A percentile compares a stretch with the other conserved stretches of the same genome.
Conservation (phyloP, 2,329 filamentous ascomycete genomes). For the Berkeleyomyces basicola region DNA sequence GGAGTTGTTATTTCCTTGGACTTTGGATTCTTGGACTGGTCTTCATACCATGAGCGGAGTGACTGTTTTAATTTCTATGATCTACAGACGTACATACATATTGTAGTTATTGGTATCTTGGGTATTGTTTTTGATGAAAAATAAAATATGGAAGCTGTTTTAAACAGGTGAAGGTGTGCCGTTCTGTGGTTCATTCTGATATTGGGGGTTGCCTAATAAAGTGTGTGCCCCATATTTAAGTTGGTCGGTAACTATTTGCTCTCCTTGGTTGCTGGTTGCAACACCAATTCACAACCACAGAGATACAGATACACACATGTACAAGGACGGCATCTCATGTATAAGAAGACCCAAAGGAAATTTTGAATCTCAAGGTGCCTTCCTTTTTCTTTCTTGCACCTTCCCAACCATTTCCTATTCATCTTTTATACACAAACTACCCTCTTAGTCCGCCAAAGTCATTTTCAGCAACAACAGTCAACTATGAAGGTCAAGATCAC, state of each 20-base stretch:
- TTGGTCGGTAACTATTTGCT: background rate
- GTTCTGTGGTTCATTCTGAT: background rate
- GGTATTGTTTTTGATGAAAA: conserved; percentile 6
- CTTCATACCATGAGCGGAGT: no score
- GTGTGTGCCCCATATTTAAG: background rate
- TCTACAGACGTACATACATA: no score
- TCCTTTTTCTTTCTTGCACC: no score
- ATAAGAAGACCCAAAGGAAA: background rate
- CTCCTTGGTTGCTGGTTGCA: background rate
- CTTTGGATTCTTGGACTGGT: no score
- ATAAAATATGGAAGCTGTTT: background rate
- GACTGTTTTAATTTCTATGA: no score
- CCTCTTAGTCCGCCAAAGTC: no score
- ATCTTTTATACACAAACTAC: no score
- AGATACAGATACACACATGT: background rate
- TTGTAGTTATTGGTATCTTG: conserved; percentile 15
- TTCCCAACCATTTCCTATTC: no score
- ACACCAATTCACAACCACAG: background rate
- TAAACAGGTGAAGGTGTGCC: background rate
- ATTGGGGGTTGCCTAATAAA: background rate
- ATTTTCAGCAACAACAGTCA: background rate
- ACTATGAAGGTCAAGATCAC: conserved; percentile 89
- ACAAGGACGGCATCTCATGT: background rate
- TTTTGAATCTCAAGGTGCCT: no score
- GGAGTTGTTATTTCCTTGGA: no score